These are phyloP conservation scores for Erodium moschatum DNA, from an alignment of 441 rosid species.

Conservation along the genomic window DNA sequence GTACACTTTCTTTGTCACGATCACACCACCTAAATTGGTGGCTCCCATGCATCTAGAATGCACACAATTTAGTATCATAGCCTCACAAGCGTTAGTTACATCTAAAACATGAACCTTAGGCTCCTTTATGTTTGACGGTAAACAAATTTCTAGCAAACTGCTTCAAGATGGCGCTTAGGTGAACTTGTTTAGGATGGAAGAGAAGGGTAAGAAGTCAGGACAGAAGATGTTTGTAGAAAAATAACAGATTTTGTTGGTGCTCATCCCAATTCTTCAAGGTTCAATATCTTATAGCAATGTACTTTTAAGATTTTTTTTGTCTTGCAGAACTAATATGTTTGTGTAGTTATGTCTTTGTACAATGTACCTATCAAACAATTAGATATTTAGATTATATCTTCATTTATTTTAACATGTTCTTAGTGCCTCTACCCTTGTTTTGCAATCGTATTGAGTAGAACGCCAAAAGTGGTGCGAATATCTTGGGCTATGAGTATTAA, in stretches of 20 bases:
- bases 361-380: background rate
- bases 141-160: background rate
- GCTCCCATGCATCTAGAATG: background rate
- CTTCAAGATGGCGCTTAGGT: background rate
- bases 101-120: background rate
- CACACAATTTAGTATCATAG: background rate
- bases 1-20: background rate
- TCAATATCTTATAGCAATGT: background rate
- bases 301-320: background rate
- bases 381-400: background rate
- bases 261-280: background rate
- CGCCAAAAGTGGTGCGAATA: no score
- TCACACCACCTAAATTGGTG: background rate
- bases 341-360: background rate
- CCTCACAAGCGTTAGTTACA: background rate
- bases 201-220: background rate
- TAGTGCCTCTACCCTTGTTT: background rate
- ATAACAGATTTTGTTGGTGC: background rate
- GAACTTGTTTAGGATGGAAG: conserved; percentile 2
- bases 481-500: background rate
- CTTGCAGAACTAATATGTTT: background rate
- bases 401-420: background rate
- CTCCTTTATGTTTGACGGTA: background rate
- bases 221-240: conserved; percentile 1
- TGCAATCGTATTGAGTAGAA: background rate